A percentile compares a stretch with the other conserved stretches of the same genome.
These are phyloP conservation scores for Phytophthora chlamydospora DNA, from an alignment of 352 stramenopile genomes.

Conservation along the genomic window DNA sequence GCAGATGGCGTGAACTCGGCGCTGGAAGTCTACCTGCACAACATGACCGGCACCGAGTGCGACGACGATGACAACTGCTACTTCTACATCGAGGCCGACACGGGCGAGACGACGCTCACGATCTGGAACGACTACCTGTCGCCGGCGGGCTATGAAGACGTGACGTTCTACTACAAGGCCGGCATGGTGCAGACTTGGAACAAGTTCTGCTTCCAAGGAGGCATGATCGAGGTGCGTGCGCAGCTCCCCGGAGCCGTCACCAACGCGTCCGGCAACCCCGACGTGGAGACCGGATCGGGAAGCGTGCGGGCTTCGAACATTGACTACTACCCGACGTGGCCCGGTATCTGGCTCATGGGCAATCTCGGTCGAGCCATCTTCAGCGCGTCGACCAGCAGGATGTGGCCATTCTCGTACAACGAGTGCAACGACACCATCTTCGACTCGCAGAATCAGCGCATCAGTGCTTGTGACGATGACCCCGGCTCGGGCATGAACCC, in stretches of 20 bases:
- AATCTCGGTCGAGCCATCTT: conserved; percentile 97
- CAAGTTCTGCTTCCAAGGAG: conserved; percentile 94
- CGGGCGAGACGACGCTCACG: conserved; percentile 46
- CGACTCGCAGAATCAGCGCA: conserved; percentile 71
- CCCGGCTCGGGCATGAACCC: conserved; percentile 93
- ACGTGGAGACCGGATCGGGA: conserved; percentile 39
- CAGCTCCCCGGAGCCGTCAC: conserved; percentile 86
- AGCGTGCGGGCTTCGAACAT: conserved; percentile 25
- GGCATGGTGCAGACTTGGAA: conserved; percentile 93
- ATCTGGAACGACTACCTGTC: conserved; percentile 72
- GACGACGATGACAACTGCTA: conserved; percentile 62
- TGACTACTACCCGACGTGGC: conserved; percentile 86
- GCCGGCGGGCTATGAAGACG: conserved; percentile 54
- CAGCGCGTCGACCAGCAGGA: conserved; percentile 92
- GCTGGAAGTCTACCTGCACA: conserved; percentile 72
- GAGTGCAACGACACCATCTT: conserved; percentile 84
- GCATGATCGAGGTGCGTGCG: conserved; percentile 87
- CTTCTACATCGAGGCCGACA: conserved; percentile 62
- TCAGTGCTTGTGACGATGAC: conserved; percentile 90
- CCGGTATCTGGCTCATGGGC: conserved; percentile 96
- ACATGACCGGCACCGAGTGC: conserved; percentile 70
- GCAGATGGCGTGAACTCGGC: conserved; percentile 77
- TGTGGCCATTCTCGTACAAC: conserved; percentile 97
- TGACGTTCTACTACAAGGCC: conserved; percentile 54
- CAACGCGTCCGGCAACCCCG: conserved; percentile 47